phyloP scores from a whole-genome alignment of 129 eudicot species.

The Flaveria sonorensis region DNA sequence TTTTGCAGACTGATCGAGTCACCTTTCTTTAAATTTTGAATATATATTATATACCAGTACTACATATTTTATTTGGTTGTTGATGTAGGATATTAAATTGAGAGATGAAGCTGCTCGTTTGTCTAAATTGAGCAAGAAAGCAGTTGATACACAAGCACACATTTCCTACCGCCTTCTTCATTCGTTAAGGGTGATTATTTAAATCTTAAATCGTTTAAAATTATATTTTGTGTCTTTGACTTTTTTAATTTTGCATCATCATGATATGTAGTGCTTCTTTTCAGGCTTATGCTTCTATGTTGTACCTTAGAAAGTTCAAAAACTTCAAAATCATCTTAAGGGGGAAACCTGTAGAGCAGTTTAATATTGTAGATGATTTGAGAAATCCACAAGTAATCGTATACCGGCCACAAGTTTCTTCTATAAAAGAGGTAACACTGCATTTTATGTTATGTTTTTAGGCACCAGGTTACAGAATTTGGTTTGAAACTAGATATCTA shows the following conservation, averaged over 20 bases:
- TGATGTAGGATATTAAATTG: slow-evolving; percentile 72
- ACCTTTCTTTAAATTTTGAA: not conserved
- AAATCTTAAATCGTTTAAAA: not conserved
- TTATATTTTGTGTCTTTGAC: not conserved
- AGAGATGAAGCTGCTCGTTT: slow-evolving; percentile 72
- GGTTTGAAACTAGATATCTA: not conserved
- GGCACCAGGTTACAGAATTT: not conserved
- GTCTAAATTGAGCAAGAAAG: slow-evolving; percentile 49
- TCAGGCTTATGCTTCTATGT: slow-evolving; percentile 90
- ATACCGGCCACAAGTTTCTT: slow-evolving; percentile 66
- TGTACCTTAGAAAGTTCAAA: slow-evolving; percentile 72
- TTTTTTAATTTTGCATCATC: slow-evolving; percentile 4
- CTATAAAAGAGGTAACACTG: slow-evolving; percentile 54
- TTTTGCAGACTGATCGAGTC: not conserved
- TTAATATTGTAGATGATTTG: slow-evolving; percentile 65
- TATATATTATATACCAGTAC: not conserved
- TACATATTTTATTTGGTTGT: slow-evolving; percentile 6
- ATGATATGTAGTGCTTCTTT: slow-evolving; percentile 19
- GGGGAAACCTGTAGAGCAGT: slow-evolving; percentile 86
- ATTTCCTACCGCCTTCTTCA: slow-evolving; percentile 74
- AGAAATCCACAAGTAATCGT: slow-evolving; percentile 36
- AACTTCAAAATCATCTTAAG: slow-evolving; percentile 76
- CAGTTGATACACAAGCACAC: slow-evolving; percentile 61
- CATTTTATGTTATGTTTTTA: not conserved
- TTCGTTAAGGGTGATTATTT: slow-evolving; percentile 68